Conservation (phyloP, 164 flowering plant genomes). For the Pachysandra terminalis region DNA sequence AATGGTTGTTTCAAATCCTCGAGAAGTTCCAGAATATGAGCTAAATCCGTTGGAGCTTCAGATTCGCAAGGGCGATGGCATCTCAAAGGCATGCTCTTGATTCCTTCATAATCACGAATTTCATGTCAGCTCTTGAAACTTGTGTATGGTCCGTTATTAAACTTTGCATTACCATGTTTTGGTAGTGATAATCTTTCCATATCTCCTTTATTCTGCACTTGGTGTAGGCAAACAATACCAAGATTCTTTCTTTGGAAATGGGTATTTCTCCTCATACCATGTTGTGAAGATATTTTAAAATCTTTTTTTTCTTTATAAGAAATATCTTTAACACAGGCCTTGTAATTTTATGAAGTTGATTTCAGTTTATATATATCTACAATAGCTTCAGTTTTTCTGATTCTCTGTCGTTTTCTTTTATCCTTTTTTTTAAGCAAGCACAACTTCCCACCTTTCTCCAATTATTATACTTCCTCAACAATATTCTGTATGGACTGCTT, state of each 20-base stretch:
- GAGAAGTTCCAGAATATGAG: slow-evolving; percentile 97
- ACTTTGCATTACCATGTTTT: not conserved
- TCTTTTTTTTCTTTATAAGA: too few relatives aligned
- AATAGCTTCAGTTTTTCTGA: too few relatives aligned
- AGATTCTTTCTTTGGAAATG: not conserved
- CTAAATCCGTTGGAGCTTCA: slow-evolving; percentile 93
- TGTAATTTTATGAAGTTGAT: too few relatives aligned
- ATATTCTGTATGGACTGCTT: too few relatives aligned
- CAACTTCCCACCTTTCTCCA: too few relatives aligned
- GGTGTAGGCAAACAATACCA: not conserved
- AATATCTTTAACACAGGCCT: too few relatives aligned
- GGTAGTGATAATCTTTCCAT: not conserved
- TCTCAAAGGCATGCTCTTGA: slow-evolving; percentile 57
- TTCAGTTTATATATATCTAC: too few relatives aligned
- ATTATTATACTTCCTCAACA: too few relatives aligned
- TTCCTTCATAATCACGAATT: slow-evolving; percentile 3
- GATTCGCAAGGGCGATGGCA: slow-evolving; percentile 81
- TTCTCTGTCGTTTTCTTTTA: too few relatives aligned
- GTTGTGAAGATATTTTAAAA: too few relatives aligned
- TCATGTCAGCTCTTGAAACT: not conserved
- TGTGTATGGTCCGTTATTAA: not conserved
- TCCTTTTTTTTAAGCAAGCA: too few relatives aligned
- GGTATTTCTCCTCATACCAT: not conserved
- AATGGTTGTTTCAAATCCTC: slow-evolving; percentile 85
- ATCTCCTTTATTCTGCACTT: not conserved